A percentile compares a stretch with the other conserved stretches of the same genome.
Evolutionary conservation across 2,329 filamentous ascomycete genomes (phyloP).

Genomic region (Cephalotrichum gorgonifer): DNA sequence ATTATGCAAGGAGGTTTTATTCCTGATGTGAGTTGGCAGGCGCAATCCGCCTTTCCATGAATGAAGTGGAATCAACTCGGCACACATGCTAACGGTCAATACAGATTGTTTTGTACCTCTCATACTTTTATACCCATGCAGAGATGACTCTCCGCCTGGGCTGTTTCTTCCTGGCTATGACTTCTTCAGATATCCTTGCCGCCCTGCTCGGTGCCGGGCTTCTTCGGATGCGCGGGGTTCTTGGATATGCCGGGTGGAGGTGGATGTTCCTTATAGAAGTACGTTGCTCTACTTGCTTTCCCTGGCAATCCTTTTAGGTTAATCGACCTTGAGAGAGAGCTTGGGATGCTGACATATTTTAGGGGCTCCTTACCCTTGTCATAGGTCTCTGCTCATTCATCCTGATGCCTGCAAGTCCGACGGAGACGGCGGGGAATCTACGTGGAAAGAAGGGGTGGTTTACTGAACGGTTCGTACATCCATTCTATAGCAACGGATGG

Average conservation of each 20-base stretch:
- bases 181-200: conserved; percentile 26
- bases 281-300: conserved; percentile 9
- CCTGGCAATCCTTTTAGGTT: too few species aligned
- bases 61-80: background rate
- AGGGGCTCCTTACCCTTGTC: conserved; percentile 28
- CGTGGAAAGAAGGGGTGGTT: conserved; percentile 49
- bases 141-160: conserved; percentile 27
- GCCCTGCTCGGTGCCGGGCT: conserved; percentile 27
- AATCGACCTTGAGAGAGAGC: background rate
- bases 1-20: conserved; percentile 36
- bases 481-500: too few species aligned
- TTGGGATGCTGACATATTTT: background rate
- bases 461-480: conserved; percentile 31
- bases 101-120: conserved; percentile 25
- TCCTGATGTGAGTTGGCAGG: conserved; percentile 23
- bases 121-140: conserved; percentile 31
- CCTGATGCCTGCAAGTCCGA: conserved; percentile 42
- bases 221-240: conserved; percentile 27
- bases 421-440: conserved; percentile 43
- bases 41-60: too few species aligned
- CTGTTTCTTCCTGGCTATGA: conserved; percentile 31
- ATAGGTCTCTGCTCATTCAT: conserved; percentile 43
- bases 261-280: conserved; percentile 49
- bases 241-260: conserved; percentile 26
- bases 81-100: background rate